Conservation (phyloP, 257 asterid species). For the Solanum medicagineum region DNA sequence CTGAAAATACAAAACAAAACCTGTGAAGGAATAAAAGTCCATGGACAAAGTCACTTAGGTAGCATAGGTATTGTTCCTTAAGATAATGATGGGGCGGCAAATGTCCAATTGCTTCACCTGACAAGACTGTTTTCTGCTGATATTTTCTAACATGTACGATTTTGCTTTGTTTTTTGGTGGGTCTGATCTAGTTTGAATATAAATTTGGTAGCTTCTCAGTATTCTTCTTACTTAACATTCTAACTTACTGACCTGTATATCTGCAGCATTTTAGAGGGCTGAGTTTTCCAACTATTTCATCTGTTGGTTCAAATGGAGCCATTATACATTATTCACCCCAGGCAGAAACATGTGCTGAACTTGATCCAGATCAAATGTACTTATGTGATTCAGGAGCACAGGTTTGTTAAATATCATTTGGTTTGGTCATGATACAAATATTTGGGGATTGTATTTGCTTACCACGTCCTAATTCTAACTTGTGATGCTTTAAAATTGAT, state of each 20-base stretch:
- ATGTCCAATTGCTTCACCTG: neutral
- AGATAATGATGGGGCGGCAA: neutral
- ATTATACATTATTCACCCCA: conserved; percentile 77
- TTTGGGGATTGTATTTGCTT: neutral
- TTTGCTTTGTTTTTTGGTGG: neutral
- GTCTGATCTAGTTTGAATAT: neutral
- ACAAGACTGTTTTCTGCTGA: neutral
- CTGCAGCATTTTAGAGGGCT: conserved; percentile 77
- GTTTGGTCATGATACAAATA: neutral
- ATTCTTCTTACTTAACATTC: neutral
- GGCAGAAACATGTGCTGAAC: conserved; percentile 75
- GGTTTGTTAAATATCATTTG: conserved; percentile 27
- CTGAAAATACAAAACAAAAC: neutral
- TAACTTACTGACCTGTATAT: neutral
- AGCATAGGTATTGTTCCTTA: neutral
- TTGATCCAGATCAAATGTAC: conserved; percentile 72
- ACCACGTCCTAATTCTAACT: neutral
- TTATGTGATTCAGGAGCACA: conserved; percentile 97
- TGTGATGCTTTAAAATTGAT: conserved; percentile 7
- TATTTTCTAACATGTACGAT: neutral
- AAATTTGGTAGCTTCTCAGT: neutral
- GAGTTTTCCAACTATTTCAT: conserved; percentile 96
- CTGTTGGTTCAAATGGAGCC: conserved; percentile 94
- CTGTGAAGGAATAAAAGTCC: neutral
- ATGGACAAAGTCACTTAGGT: neutral